These are phyloP conservation scores for Xylaria venustula DNA, from an alignment of 495 filamentous ascomycete genomes.

Conservation along the genomic window DNA sequence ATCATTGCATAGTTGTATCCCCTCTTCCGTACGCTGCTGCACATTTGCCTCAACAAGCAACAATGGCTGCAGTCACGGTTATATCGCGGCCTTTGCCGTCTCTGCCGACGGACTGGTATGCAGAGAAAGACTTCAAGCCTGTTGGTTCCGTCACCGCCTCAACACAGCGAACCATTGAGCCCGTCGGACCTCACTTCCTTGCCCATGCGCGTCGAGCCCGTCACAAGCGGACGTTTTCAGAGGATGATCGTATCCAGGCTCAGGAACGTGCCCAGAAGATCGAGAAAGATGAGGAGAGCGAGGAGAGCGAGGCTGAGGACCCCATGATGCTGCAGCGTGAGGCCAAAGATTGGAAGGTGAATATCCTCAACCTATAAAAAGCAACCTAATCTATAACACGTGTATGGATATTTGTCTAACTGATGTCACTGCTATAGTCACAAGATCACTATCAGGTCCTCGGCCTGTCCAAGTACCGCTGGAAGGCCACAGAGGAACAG, in stretches of 20 bases:
- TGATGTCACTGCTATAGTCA: conserved; percentile 50
- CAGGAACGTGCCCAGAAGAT: conserved; percentile 92
- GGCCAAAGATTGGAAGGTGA: conserved; percentile 99
- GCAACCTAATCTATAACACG: no score
- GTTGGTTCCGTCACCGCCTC: conserved; percentile 62
- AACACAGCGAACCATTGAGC: conserved; percentile 83
- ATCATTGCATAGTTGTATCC: not conserved
- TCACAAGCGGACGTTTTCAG: conserved; percentile 95
- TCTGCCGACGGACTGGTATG: conserved; percentile 78
- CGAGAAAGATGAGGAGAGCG: conserved; percentile 84
- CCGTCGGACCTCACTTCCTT: conserved; percentile 95
- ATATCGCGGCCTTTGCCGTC: conserved; percentile 63
- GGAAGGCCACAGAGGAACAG: conserved; percentile 89
- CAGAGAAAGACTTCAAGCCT: conserved; percentile 88
- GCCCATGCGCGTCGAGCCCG: conserved; percentile 94
- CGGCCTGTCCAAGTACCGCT: conserved; percentile 88
- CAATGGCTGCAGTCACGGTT: conserved; percentile 40
- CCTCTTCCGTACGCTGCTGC: not conserved
- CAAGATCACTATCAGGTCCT: conserved; percentile 99
- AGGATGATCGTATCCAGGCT: conserved; percentile 96
- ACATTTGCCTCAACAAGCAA: conserved; percentile 3
- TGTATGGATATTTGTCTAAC: conserved; percentile 15
- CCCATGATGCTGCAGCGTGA: conserved; percentile 86
- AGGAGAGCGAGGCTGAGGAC: conserved; percentile 91
- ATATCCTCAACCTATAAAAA: not conserved